These are phyloP conservation scores for Collybia mongolica DNA, from an alignment of 768 basidiomycete genomes.

Conservation along the genomic window DNA sequence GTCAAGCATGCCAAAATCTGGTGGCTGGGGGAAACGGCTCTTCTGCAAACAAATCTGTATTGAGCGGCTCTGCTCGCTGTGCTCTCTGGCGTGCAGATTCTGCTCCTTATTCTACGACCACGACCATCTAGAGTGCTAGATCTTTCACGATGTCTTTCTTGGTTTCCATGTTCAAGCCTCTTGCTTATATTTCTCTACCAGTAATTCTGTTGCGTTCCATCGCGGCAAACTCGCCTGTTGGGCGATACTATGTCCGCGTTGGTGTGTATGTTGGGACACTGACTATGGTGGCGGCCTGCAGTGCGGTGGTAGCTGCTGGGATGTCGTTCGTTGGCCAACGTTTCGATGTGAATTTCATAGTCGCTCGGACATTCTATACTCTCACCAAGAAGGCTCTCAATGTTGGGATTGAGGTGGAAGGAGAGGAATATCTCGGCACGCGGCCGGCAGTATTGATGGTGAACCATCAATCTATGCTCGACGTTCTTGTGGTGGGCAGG, in stretches of 20 bases:
- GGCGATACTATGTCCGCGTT: conserved; percentile 71
- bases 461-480: conserved; percentile 94
- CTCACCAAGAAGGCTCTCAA: conserved; percentile 63
- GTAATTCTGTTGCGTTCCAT: conserved; percentile 62
- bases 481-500: conserved; percentile 81
- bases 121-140: conserved; percentile 12
- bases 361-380: conserved; percentile 82
- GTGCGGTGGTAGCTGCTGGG: conserved; percentile 63
- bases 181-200: conserved; percentile 79
- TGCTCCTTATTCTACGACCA: background rate
- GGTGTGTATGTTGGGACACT: conserved; percentile 74
- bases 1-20: background rate
- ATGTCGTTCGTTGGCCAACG: conserved; percentile 67
- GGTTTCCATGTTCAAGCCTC: conserved; percentile 57
- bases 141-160: conserved; percentile 57
- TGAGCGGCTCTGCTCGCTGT: conserved; percentile 16
- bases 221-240: conserved; percentile 51
- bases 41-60: conserved; percentile 8
- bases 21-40: background rate
- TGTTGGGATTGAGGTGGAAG: conserved; percentile 77
- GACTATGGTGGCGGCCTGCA: conserved; percentile 68
- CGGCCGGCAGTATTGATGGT: conserved; percentile 75
- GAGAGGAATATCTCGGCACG: conserved; percentile 75
- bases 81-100: background rate
- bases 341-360: conserved; percentile 78